Evolutionary conservation across 805 yeast species (phyloP), one percentile per base, ranked within the genome.

Genomic region (Schwanniomyces vanrijiae): DNA sequence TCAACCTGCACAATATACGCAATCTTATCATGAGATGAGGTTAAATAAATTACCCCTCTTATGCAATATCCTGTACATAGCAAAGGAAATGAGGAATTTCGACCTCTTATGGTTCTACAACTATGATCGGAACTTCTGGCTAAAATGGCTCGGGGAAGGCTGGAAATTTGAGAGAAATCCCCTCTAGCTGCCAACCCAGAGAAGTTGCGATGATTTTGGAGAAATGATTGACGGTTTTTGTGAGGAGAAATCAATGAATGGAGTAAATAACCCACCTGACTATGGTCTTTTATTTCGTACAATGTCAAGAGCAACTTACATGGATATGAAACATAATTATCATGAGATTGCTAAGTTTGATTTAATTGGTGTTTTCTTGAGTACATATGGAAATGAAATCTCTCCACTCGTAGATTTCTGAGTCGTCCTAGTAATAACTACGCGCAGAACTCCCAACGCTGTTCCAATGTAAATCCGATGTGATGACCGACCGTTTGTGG

Each of bases 71-170:
- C 35, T 31, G 35, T 20, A 31, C 20, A 31, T 7, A 31, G 10
- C 3, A 4, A 11, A 6, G 13, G 6, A 7, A 10, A 10, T 26
- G 10, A 7, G 29, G n/a, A 26, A 7, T 26, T 26, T 26, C 29
- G 29, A 26, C 29, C 13, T 26, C 29, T 26, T 26, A 10, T 18
- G 3, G 10, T 25, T 10, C 20, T 14, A 3, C 13, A 13, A 8
- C 35, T 4, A 14, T 7, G 3, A 20, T 31, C 35, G 35, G 35
- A 31, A 31, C 11, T 31, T 31, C 3, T n/a, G 29, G 29, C 3
- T 14, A 14, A 14, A 31, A 31, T 31, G 35, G 35, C 35, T 31
- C 35, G 35, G 35, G 35, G 35, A 31, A 31, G 35, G 35, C 35
- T 31, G 19, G 20, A 20, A 28, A 7, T 14, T 31, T 13, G 11